Conservation (phyloP, 495 filamentous ascomycete genomes). For the Emericellopsis terricola region DNA sequence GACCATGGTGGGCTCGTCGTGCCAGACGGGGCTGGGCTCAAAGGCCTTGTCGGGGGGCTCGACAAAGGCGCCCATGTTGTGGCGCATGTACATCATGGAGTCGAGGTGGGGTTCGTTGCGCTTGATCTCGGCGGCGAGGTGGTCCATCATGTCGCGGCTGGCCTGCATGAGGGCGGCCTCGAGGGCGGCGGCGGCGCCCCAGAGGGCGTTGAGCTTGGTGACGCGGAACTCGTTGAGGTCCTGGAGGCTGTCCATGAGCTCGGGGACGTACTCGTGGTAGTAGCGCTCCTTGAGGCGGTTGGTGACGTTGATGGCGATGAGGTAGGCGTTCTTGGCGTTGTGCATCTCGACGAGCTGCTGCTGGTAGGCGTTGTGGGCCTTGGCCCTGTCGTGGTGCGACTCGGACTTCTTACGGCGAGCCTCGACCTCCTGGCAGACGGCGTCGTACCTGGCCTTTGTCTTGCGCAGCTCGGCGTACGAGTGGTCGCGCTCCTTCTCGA, state of each 20-base stretch:
- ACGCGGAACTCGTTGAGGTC: conserved; percentile 82
- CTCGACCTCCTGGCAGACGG: conserved; percentile 84
- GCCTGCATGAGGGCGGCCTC: conserved; percentile 55
- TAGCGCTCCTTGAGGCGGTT: conserved; percentile 95
- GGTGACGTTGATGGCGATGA: conserved; percentile 86
- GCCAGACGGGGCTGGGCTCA: conserved; percentile 93
- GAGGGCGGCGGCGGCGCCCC: conserved; percentile 62
- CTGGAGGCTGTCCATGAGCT: conserved; percentile 78
- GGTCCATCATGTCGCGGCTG: conserved; percentile 49
- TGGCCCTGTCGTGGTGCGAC: conserved; percentile 68
- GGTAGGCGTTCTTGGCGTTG: conserved; percentile 94
- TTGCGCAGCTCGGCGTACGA: conserved; percentile 79
- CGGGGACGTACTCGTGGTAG: conserved; percentile 91
- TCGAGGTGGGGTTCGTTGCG: conserved; percentile 79
- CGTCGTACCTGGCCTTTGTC: conserved; percentile 82
- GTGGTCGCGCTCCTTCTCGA: conserved; percentile 74
- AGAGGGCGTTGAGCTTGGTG: conserved; percentile 64
- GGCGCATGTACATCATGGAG: conserved; percentile 90
- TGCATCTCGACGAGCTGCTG: conserved; percentile 86
- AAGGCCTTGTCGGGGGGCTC: conserved; percentile 75
- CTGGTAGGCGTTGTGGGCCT: conserved; percentile 78
- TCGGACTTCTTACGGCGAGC: conserved; percentile 87
- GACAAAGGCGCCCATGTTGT: conserved; percentile 65
- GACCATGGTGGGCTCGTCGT: conserved; percentile 73
- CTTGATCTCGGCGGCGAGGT: conserved; percentile 62